Evolutionary conservation across 1,139 yeast species (phyloP).

Genomic region (Candida glucosophila): DNA sequence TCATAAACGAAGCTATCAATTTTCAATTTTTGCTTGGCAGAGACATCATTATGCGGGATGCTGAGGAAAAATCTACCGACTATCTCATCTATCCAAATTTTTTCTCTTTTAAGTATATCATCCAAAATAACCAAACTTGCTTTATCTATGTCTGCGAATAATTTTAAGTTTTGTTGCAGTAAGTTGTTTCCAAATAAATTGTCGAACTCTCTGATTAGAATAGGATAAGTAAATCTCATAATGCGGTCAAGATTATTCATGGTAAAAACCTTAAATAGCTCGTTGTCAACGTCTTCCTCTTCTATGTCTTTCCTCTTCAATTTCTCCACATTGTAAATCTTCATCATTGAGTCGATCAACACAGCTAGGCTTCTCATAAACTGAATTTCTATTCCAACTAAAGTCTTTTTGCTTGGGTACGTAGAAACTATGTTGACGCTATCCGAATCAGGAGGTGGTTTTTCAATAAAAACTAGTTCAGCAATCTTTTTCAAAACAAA

Average conservation of each 20-base stretch:
- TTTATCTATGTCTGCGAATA: constrained; percentile 37
- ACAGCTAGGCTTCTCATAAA: constrained; percentile 39
- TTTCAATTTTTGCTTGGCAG: constrained; percentile 4
- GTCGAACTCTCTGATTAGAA: constrained; percentile 27
- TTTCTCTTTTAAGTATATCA: constrained; percentile 33
- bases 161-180: constrained; percentile 30
- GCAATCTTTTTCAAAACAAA: constrained; percentile 25
- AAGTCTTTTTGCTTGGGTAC: constrained; percentile 33
- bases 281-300: constrained; percentile 14
- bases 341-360: constrained; percentile 35
- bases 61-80: constrained; percentile 22
- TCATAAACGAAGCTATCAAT: constrained; percentile 37
- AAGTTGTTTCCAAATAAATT: constrained; percentile 27
- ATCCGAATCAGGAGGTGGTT: constrained; percentile 7
- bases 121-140: constrained; percentile 35
- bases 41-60: constrained; percentile 8
- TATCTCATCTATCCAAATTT: constrained; percentile 23
- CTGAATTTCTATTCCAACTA: constrained; percentile 39
- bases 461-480: constrained; percentile 17
- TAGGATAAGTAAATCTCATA: constrained; percentile 25
- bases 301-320: constrained; percentile 3
- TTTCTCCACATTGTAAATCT: constrained; percentile 30
- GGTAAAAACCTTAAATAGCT: constrained; percentile 32
- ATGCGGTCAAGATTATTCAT: constrained; percentile 39
- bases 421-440: constrained; percentile 22